Evolutionary conservation across 2,329 filamentous ascomycete genomes (phyloP), one percentile per base, ranked within the genome.

Genomic region (Chaetothyriales sp.): DNA sequence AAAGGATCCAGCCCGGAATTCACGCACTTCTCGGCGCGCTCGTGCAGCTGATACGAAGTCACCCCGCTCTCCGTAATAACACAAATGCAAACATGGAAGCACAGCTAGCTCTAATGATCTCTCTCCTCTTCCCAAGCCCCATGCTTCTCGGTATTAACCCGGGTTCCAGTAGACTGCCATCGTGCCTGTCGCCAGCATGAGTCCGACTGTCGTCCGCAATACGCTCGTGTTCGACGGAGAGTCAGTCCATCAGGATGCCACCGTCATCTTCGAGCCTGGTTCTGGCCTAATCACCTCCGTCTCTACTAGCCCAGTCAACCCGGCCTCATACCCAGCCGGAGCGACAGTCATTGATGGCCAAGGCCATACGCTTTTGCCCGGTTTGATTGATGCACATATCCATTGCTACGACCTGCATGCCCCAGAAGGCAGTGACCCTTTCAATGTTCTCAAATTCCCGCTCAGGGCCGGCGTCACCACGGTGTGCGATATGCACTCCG

Each of bases 401-500:
- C 59, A 61, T 50, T 48, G 51, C 37, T 44, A 58, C 37, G 51
- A 18, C 10, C 45, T 59, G 5, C 59, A 61, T 46, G 48, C 59
- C 18, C 54, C 58, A 18, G 47, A 52, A 9, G 59, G 58, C 4
- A 44, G 48, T 7, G 55, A 58, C 45, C 46, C 52, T 48, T 47
- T 46, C 28, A 47, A 49, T 19, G 50, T 61, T 25, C 46, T 61
- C 19, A 45, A 47, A 25, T 51, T 51, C 19, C 56, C 59, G 5
- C 43, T 61, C 37, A 57, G 51, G 51, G 54, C 54, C 44, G 59
- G 59, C 20, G 55, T 61, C 29, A 61, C 59, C 43, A 61, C 59
- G 2, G 54, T 61, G 8, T 58, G 56, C 46, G 57, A 59, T 44
- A 61, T 61, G 59, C 58, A 60, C 48, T 56, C 54, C 44, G 58